A percentile compares a stretch with the other conserved stretches of the same genome.
Conservation (phyloP, 1,284 basidiomycete genomes). For the Austroboletus rostrupii region DNA sequence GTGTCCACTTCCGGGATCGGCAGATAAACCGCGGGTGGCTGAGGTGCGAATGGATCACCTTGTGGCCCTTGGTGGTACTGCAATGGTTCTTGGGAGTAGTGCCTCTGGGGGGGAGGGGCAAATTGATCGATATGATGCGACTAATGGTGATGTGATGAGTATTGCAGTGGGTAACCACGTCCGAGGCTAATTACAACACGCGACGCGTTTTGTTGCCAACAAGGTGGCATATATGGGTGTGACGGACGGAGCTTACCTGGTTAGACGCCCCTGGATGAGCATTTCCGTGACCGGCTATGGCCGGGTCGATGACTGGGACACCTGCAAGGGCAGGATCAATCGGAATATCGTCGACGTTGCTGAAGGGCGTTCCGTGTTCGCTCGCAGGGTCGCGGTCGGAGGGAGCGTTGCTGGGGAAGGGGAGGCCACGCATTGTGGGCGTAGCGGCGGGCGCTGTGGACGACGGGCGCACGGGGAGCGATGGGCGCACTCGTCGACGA, state of each 20-base stretch:
- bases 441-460: conserved; percentile 8
- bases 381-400: conserved; percentile 50
- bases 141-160: conserved; percentile 26
- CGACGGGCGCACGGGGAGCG: conserved; percentile 12
- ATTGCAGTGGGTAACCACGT: conserved; percentile 10
- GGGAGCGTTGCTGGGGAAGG: conserved; percentile 48
- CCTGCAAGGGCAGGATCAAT: conserved; percentile 66
- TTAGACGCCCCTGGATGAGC: conserved; percentile 6
- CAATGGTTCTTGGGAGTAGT: conserved; percentile 35
- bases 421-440: conserved; percentile 52
- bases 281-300: conserved; percentile 35
- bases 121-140: conserved; percentile 10
- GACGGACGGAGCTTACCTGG: conserved; percentile 30
- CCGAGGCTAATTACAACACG: conserved; percentile 36
- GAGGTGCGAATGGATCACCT: conserved; percentile 75
- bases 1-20: conserved; percentile 35
- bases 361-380: conserved; percentile 53
- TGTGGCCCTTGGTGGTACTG: conserved; percentile 69
- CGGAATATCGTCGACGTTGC: conserved; percentile 58
- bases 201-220: conserved; percentile 44
- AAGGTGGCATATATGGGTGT: conserved; percentile 12
- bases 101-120: conserved; percentile 18
- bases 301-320: conserved; percentile 47
- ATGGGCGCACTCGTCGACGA: conserved; percentile 26
- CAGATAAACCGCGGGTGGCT: conserved; percentile 48